Evolutionary conservation across 441 rosid species (phyloP).

Genomic region (Erysimum pusillum): DNA sequence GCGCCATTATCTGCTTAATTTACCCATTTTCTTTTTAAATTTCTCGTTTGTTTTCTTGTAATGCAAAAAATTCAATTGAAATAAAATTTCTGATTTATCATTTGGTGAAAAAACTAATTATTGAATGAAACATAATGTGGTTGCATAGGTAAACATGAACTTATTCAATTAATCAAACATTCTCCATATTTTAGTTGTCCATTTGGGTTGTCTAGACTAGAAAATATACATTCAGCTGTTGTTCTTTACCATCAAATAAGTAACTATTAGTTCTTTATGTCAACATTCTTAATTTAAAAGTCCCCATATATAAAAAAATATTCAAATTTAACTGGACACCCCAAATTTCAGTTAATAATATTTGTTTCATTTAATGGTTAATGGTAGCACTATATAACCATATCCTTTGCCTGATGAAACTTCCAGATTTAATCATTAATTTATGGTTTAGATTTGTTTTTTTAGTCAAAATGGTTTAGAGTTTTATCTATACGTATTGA

Average conservation of each 20-base stretch:
- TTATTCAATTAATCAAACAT: too few relatives aligned
- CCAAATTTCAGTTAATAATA: neutral
- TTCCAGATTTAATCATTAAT: neutral
- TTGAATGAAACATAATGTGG: neutral
- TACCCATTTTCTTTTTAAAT: neutral
- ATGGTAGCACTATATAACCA: neutral
- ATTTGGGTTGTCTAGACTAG: too few relatives aligned
- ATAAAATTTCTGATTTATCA: neutral
- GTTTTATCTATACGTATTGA: neutral
- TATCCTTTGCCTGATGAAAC: neutral
- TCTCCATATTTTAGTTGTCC: too few relatives aligned
- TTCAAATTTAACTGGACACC: neutral
- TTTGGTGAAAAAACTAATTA: neutral
- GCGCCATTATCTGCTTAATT: conserved; percentile 7
- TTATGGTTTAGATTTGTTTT: neutral
- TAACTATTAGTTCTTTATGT: too few relatives aligned
- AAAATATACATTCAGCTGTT: too few relatives aligned
- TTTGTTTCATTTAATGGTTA: neutral
- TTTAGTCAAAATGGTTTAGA: neutral
- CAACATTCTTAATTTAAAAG: neutral
- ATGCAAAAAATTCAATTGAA: neutral
- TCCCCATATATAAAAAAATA: neutral
- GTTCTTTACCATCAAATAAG: too few relatives aligned
- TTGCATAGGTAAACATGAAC: neutral
- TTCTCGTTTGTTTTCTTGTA: neutral